Conservation (phyloP, 257 asterid genomes). For the Gynochthodes officinalis region DNA sequence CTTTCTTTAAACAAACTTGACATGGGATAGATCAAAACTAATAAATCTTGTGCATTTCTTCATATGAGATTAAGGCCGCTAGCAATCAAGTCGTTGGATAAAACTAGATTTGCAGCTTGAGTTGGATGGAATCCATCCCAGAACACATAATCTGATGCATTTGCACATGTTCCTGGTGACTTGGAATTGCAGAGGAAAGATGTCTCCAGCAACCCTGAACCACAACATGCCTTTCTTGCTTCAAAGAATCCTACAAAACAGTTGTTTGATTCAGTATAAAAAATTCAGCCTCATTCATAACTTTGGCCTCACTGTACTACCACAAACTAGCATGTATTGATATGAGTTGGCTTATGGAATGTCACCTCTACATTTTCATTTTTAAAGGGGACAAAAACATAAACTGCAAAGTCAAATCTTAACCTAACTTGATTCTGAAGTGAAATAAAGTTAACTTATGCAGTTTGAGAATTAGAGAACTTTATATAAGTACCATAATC, state of each 20-base stretch:
- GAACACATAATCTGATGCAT: conserved; percentile 73
- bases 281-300: background rate
- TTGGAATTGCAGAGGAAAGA: conserved; percentile 66
- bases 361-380: no score
- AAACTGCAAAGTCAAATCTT: no score
- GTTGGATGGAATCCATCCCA: conserved; percentile 93
- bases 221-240: conserved; percentile 91
- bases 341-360: no score
- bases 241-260: conserved; percentile 63
- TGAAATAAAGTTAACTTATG: no score
- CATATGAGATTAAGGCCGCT: conserved; percentile 68
- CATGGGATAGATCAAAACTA: background rate
- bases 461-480: no score
- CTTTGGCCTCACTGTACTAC: background rate
- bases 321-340: no score
- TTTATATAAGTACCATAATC: conserved; percentile 50
- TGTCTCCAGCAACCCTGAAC: conserved; percentile 74
- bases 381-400: no score
- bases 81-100: conserved; percentile 63
- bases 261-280: background rate
- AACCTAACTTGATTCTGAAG: no score
- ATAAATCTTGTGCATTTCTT: background rate
- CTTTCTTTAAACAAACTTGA: background rate
- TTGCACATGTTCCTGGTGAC: conserved; percentile 75
- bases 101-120: conserved; percentile 69